Conservation (phyloP, 2,329 filamentous ascomycete genomes). For the Domatiomyces globalis region DNA sequence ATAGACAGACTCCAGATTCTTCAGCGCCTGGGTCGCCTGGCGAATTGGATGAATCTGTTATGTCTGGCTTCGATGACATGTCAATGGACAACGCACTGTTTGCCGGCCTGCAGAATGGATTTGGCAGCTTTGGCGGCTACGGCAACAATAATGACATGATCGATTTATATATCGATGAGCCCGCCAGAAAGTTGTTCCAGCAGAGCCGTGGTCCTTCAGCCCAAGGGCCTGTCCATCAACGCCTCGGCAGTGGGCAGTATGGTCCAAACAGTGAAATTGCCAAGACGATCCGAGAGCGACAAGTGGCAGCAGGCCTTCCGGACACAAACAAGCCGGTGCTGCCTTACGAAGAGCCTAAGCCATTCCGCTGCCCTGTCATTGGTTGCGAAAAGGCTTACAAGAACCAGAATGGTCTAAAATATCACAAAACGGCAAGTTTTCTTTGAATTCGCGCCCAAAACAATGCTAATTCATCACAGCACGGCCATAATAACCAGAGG, state of each 20-base stretch:
- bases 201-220: constrained; percentile 20
- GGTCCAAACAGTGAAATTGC: constrained; percentile 63
- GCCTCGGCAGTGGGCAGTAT: constrained; percentile 62
- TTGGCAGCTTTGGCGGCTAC: constrained; percentile 26
- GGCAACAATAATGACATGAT: constrained; percentile 39
- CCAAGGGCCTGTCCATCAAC: constrained; percentile 56
- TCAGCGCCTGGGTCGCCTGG: constrained; percentile 56
- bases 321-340: constrained; percentile 31
- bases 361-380: constrained; percentile 94
- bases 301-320: constrained; percentile 43
- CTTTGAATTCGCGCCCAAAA: constrained; percentile 18
- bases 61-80: constrained; percentile 49
- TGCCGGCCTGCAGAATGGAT: constrained; percentile 24
- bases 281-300: constrained; percentile 49
- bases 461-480: constrained; percentile 29
- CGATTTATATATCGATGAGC: constrained; percentile 69
- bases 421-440: constrained; percentile 51
- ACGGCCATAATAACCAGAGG: constrained; percentile 93
- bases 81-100: constrained; percentile 39
- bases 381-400: constrained; percentile 97
- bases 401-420: constrained; percentile 98
- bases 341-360: constrained; percentile 82
- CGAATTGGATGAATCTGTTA: constrained; percentile 61
- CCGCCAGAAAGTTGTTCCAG: constrained; percentile 76
- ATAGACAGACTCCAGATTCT: constrained; percentile 45